phyloP scores from a whole-genome alignment of 805 yeast species.

The Yarrowia keelungensis region DNA sequence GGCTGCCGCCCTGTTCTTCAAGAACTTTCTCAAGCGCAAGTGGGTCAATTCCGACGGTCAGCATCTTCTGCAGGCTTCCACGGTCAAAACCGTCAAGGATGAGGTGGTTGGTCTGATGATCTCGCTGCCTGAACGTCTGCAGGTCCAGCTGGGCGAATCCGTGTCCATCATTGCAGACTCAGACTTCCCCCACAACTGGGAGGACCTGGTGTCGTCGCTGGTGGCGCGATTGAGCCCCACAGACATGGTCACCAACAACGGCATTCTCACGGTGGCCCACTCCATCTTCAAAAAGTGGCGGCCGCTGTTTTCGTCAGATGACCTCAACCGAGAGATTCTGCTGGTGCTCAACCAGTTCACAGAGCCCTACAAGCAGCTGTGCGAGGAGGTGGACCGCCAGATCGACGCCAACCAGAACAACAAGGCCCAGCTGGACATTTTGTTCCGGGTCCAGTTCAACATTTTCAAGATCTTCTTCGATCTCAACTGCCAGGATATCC shows the following conservation, averaged over 20 bases:
- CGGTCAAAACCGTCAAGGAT: conserved; percentile 69
- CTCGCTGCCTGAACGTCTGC: conserved; percentile 71
- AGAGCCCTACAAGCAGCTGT: conserved; percentile 74
- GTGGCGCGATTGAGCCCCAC: conserved; percentile 65
- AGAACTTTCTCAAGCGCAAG: conserved; percentile 79
- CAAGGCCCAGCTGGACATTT: conserved; percentile 59
- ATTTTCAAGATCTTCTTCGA: conserved; percentile 87
- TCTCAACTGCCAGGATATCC: conserved; percentile 96
- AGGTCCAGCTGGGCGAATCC: conserved; percentile 94
- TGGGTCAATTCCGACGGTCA: conserved; percentile 93
- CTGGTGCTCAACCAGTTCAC: conserved; percentile 85
- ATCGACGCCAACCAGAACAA: conserved; percentile 58
- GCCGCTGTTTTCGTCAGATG: conserved; percentile 90
- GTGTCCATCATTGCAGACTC: conserved; percentile 91
- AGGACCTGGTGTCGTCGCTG: conserved; percentile 62
- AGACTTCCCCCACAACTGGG: conserved; percentile 95
- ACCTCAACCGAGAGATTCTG: conserved; percentile 82
- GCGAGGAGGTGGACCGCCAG: conserved; percentile 69
- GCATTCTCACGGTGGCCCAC: conserved; percentile 90
- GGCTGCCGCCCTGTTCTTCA: conserved; percentile 90
- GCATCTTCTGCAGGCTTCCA: conserved; percentile 65
- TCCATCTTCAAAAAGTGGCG: conserved; percentile 97
- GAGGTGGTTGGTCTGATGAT: conserved; percentile 91
- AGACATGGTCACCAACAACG: conserved; percentile 79
- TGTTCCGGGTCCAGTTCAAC: conserved; percentile 73